phyloP scores from a whole-genome alignment of 2,329 filamentous ascomycete species.

The Scedosporium minutisporum region DNA sequence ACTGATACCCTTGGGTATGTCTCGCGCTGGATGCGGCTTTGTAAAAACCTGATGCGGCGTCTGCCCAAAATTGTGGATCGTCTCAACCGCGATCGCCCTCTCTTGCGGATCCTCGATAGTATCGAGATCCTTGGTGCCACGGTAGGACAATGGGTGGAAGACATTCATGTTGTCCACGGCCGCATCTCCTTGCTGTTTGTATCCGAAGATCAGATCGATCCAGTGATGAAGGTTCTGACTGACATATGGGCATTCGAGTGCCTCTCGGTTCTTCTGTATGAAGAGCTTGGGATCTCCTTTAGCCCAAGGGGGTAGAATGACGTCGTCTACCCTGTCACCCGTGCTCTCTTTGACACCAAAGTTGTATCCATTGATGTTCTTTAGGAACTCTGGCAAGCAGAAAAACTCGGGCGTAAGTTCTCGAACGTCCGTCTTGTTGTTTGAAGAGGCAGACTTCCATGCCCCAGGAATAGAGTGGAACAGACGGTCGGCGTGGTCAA shows the following conservation, averaged over 20 bases:
- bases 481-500: constrained; percentile 89
- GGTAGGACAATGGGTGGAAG: constrained; percentile 92
- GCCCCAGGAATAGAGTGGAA: constrained; percentile 89
- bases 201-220: constrained; percentile 94
- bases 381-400: constrained; percentile 87
- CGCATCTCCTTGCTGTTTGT: constrained; percentile 85
- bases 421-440: constrained; percentile 88
- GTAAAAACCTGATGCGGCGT: constrained; percentile 92
- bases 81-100: constrained; percentile 78
- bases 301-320: constrained; percentile 88
- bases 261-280: constrained; percentile 90
- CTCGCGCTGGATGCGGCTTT: constrained; percentile 67
- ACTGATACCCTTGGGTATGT: constrained; percentile 54
- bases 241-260: constrained; percentile 85
- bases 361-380: constrained; percentile 90
- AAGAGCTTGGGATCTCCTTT: constrained; percentile 95
- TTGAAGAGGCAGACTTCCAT: constrained; percentile 81
- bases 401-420: constrained; percentile 97
- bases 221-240: constrained; percentile 83
- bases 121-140: constrained; percentile 86
- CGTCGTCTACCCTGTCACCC: constrained; percentile 70
- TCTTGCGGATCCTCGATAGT: constrained; percentile 83
- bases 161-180: constrained; percentile 89
- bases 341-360: constrained; percentile 81
- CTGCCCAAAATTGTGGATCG: constrained; percentile 98